These are phyloP conservation scores for Hemerocallis citrina DNA, from an alignment of 106 monocot genomes.

Conservation along the genomic window DNA sequence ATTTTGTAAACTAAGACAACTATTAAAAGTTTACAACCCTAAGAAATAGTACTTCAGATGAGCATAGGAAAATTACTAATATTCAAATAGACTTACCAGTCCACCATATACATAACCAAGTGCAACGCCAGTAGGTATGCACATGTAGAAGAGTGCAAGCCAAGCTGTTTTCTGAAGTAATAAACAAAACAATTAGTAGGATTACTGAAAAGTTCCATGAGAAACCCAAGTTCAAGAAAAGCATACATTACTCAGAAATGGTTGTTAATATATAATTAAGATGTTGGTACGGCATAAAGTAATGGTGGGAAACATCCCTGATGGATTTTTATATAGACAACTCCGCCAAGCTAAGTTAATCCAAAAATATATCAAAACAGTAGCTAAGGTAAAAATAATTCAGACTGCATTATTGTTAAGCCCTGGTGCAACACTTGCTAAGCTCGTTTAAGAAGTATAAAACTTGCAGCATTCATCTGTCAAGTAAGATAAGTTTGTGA, in stretches of 20 bases:
- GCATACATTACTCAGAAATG: neutral
- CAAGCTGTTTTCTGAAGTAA: slow-evolving; percentile 90
- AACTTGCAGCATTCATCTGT: neutral
- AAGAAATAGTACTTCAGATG: too few relatives aligned
- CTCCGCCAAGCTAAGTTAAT: neutral
- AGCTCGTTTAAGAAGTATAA: neutral
- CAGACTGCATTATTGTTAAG: neutral
- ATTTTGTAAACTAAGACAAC: too few relatives aligned
- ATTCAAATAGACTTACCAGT: slow-evolving; percentile 40
- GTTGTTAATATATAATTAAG: neutral
- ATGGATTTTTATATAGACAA: neutral
- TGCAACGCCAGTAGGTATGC: slow-evolving; percentile 91
- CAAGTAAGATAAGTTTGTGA: neutral
- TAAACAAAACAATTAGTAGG: slow-evolving; percentile 4
- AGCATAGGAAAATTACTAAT: neutral
- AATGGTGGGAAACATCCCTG: neutral
- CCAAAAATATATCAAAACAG: neutral
- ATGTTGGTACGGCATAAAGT: neutral
- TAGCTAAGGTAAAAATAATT: neutral
- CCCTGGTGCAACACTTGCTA: too few relatives aligned
- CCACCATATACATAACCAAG: slow-evolving; percentile 97
- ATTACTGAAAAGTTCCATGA: neutral
- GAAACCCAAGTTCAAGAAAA: neutral
- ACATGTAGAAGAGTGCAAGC: slow-evolving; percentile 96
- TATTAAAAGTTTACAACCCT: too few relatives aligned